phyloP scores from a whole-genome alignment of 169 alveolate species.

The Plasmodium berghei region DNA sequence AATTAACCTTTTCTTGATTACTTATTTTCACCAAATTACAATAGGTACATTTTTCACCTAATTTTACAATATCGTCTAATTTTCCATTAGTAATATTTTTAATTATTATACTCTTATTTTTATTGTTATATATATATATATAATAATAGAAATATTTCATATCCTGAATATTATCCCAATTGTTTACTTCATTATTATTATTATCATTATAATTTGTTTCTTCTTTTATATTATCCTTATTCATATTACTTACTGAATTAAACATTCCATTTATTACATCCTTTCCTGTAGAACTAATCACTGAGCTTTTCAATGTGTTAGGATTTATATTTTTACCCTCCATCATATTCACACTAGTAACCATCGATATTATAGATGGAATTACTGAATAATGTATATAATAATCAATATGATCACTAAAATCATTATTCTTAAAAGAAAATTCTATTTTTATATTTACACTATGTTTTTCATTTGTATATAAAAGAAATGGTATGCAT shows the following conservation, averaged over 20 bases:
- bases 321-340: background rate
- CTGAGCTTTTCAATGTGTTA: background rate
- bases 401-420: constrained; percentile 21
- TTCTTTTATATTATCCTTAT: background rate
- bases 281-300: background rate
- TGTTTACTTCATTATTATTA: background rate
- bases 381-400: constrained; percentile 7
- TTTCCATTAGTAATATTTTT: constrained; percentile 7
- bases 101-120: constrained; percentile 22
- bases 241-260: background rate
- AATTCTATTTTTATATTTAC: constrained; percentile 47
- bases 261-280: background rate
- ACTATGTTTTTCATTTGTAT: constrained; percentile 14
- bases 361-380: constrained; percentile 53
- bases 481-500: constrained; percentile 57
- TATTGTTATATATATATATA: constrained; percentile 54
- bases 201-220: background rate
- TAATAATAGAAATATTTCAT: constrained; percentile 10
- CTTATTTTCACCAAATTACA: constrained; percentile 28
- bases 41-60: constrained; percentile 38
- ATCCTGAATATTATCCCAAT: background rate
- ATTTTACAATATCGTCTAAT: background rate
- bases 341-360: constrained; percentile 11
- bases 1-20: constrained; percentile 3
- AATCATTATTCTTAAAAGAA: constrained; percentile 16